Base-by-base conservation (phyloP, 2,329 filamentous ascomycete species). In the Huntiella abstrusa region DNA sequence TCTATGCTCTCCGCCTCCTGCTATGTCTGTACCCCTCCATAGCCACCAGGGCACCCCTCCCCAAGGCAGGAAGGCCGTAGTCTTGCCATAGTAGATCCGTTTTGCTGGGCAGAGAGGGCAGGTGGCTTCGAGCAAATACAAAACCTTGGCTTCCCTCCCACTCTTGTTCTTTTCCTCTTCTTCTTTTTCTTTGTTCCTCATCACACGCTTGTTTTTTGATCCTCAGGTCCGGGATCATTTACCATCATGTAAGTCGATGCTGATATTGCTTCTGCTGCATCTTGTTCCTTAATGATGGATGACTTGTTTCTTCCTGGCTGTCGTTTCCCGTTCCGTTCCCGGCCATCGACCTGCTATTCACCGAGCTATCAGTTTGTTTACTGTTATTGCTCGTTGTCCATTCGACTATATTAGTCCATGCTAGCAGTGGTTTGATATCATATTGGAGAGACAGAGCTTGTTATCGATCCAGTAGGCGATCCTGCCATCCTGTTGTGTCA, bases 181-280 rank as follows among this genome's bases (percentile, higher is more conserved):
- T 41, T 48, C 28, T 40, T 49, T 42, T 52, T 49, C 45, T 37
- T 49, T 43, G 43, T 44, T 45, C 49, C 40, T 52, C 44, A 43
- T 52, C 49, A 49, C 41, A 43, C 49, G 22, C 37, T 49, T 51
- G 43, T 38, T 45, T 47, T 36, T 51, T 45, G 41, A 47, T 48
- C 42, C 46, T 41, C 15, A 51, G 46, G 46, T 47, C 46, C 43
- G 33, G 48, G 48, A 49, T 49, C 48, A 49, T 46, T 49, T 41
- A 48, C 41, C 22, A 45, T 43, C 41, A 47, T 45, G 48, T 50
- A 47, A 50, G 48, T 47, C 22, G n/a, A 35, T 36, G 19, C 22
- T 28, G 7, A 28, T 28, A 43, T 28, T 34, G 13, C 41, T 15
- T 43, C 16, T 13, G 34, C 34, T 15, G 12, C 34, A 36, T 13